Evolutionary conservation across 2,329 filamentous ascomycete species (phyloP).

Genomic region (Ambrosiella cleistominuta): DNA sequence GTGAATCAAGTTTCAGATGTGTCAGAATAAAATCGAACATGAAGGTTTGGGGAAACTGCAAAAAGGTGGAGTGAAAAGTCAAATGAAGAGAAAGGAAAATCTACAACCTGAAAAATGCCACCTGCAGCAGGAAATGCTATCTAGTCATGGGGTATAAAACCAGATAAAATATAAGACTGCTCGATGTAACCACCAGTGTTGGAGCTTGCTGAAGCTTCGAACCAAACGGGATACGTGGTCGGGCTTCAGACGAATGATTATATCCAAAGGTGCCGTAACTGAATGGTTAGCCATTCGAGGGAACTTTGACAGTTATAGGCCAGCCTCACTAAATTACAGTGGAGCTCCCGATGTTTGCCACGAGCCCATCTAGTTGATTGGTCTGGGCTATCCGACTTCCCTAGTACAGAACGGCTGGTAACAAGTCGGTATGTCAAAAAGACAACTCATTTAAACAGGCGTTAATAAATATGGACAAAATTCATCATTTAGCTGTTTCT

Average conservation of each 20-base stretch:
- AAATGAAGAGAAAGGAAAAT: not conserved
- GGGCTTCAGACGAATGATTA: not conserved
- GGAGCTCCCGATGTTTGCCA: not conserved
- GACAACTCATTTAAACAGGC: too few species aligned
- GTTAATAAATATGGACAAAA: too few species aligned
- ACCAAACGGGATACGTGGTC: not conserved
- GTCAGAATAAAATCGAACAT: not conserved
- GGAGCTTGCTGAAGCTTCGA: too few species aligned
- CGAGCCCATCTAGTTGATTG: not conserved
- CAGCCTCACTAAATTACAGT: not conserved
- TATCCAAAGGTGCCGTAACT: not conserved
- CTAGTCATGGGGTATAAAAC: not conserved
- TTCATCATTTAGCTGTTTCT: too few species aligned
- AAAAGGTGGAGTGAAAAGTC: not conserved
- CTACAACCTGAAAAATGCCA: not conserved
- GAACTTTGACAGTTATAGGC: too few species aligned
- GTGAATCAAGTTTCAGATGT: not conserved
- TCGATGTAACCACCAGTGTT: too few species aligned
- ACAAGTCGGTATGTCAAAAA: not conserved
- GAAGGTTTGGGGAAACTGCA: not conserved
- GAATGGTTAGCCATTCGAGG: too few species aligned
- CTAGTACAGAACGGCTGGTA: not conserved
- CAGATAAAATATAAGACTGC: too few species aligned
- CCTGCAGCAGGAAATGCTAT: not conserved
- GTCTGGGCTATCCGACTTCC: not conserved